Conservation (phyloP, 108 stramenopile genomes). For the Aurantiochytrium sp. region DNA sequence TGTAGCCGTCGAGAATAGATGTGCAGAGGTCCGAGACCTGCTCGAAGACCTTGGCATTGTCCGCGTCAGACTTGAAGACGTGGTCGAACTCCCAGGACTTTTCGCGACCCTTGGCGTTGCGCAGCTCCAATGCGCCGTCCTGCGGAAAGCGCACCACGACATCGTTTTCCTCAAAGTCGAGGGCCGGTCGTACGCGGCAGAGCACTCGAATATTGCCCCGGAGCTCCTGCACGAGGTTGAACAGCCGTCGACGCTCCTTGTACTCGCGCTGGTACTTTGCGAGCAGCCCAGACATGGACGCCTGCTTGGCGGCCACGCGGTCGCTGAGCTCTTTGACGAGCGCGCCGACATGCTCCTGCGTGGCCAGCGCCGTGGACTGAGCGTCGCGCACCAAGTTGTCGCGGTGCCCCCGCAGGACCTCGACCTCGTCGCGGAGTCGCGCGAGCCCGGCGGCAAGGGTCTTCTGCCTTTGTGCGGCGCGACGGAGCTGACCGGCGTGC, state of each 20-base stretch:
- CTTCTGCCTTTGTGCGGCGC: not conserved
- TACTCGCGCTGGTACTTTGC: constrained; percentile 25
- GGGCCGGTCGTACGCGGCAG: constrained; percentile 55
- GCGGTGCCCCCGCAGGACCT: not conserved
- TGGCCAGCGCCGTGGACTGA: not conserved
- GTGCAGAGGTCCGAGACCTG: constrained; percentile 90
- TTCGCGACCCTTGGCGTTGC: not conserved
- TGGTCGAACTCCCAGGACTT: constrained; percentile 38
- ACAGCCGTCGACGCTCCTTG: constrained; percentile 37
- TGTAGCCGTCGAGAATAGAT: constrained; percentile 91
- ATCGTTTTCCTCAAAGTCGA: constrained; percentile 16
- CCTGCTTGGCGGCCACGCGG: not conserved
- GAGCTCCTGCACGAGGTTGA: constrained; percentile 55
- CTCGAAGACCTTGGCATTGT: constrained; percentile 72
- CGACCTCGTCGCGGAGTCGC: not conserved
- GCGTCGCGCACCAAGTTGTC: too few relatives aligned
- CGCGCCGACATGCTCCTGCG: not conserved
- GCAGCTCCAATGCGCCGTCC: not conserved
- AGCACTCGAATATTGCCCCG: constrained; percentile 65
- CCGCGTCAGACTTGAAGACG: constrained; percentile 46
- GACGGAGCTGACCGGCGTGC: not conserved
- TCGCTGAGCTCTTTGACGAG: not conserved
- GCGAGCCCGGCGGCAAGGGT: not conserved
- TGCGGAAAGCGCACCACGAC: constrained; percentile 28
- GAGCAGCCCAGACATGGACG: not conserved